phyloP scores from a whole-genome alignment of 208 protist genomes.

The Wallacemonas sp. region DNA sequence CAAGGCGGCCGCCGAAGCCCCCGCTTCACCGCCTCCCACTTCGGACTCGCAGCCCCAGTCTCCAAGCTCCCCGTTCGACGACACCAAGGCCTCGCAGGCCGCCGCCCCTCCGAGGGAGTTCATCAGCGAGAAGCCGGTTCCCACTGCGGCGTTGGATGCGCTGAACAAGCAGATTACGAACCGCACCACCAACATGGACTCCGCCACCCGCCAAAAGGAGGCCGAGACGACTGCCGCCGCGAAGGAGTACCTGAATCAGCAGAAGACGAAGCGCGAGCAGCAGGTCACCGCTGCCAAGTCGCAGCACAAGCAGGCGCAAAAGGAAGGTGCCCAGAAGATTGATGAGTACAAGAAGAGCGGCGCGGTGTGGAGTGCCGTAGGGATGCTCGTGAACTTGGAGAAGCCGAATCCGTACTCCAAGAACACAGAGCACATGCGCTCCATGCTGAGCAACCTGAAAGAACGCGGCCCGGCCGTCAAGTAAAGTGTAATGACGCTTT shows the following conservation, averaged over 20 bases:
- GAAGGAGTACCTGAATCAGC: conserved; percentile 68
- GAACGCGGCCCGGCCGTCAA: conserved; percentile 11
- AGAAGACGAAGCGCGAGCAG: conserved; percentile 58
- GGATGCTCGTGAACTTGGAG: conserved; percentile 69
- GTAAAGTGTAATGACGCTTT: background rate
- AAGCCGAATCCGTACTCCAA: conserved; percentile 84
- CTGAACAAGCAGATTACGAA: conserved; percentile 62
- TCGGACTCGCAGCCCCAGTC: conserved; percentile 3
- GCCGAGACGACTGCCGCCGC: conserved; percentile 48
- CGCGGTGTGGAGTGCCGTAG: conserved; percentile 73
- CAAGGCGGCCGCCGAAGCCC: background rate
- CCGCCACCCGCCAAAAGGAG: conserved; percentile 67
- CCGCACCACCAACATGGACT: conserved; percentile 62
- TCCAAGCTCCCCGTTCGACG: conserved; percentile 16
- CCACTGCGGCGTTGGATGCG: conserved; percentile 38
- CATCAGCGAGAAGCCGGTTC: conserved; percentile 13
- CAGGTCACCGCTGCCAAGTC: conserved; percentile 49
- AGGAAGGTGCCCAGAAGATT: conserved; percentile 42
- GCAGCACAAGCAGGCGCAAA: conserved; percentile 62
- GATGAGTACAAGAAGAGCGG: conserved; percentile 61
- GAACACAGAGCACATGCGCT: conserved; percentile 82
- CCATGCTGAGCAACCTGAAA: conserved; percentile 53
- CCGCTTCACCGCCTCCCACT: background rate
- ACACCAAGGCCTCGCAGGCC: background rate
- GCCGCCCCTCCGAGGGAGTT: background rate